These are phyloP conservation scores for Alopecurus myosuroides DNA, from an alignment of 176 grass and related monocot species.

Conservation along the genomic window DNA sequence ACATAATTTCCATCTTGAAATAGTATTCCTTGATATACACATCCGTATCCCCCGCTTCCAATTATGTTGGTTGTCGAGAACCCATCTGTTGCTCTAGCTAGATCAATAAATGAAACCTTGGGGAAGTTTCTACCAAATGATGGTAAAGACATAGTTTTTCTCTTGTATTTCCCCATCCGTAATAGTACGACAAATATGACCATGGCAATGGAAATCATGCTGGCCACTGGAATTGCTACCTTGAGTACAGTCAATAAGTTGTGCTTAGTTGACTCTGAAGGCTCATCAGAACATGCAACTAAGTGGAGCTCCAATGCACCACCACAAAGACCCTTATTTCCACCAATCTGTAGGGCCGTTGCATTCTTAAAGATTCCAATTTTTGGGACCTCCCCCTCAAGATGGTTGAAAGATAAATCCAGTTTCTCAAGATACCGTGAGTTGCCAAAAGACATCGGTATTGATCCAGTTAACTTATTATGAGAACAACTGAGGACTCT, in stretches of 20 bases:
- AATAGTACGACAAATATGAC: background rate
- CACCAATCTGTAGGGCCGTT: background rate
- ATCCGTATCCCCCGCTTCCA: slow-evolving; percentile 1
- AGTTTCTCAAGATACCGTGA: background rate
- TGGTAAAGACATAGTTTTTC: background rate
- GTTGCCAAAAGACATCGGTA: background rate
- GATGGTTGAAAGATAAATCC: slow-evolving; percentile 19
- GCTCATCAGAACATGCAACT: background rate
- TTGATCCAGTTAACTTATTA: background rate
- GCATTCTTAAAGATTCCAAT: background rate
- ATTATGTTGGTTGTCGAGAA: background rate
- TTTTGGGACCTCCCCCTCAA: background rate
- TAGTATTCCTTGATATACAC: background rate
- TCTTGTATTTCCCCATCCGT: background rate
- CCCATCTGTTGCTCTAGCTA: background rate
- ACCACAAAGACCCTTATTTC: slow-evolving; percentile 6
- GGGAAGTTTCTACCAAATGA: background rate
- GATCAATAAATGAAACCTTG: background rate
- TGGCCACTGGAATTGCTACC: background rate
- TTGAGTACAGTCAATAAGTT: background rate
- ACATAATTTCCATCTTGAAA: background rate
- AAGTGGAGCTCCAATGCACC: background rate
- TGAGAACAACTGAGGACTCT: background rate
- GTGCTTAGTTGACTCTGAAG: background rate
- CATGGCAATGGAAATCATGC: background rate